Evolutionary conservation across 371 early-diverging fungal species (phyloP).

Genomic region (Saksenaea vasiformis): DNA sequence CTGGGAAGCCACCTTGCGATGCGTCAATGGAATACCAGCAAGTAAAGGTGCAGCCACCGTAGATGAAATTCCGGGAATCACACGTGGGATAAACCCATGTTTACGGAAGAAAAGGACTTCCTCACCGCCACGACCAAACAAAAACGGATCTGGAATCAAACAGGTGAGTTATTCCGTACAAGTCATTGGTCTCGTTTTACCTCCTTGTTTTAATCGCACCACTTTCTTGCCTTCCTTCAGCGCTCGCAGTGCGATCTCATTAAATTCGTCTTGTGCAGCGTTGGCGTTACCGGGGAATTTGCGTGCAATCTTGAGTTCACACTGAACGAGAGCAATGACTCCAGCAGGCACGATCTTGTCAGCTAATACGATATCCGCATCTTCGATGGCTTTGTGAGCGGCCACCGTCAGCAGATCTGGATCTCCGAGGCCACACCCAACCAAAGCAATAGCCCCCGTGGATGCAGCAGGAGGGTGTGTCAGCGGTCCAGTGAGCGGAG

Average conservation of each 20-base stretch:
- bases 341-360: slow-evolving; percentile 82
- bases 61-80: slow-evolving; percentile 88
- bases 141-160: slow-evolving; percentile 71
- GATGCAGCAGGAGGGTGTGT: not conserved
- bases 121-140: slow-evolving; percentile 93
- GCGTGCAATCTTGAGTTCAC: slow-evolving; percentile 48
- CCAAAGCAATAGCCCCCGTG: slow-evolving; percentile 54
- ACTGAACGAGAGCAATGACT: slow-evolving; percentile 59
- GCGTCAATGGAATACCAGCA: slow-evolving; percentile 86
- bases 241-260: slow-evolving; percentile 65
- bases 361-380: slow-evolving; percentile 81
- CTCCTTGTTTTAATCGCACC: slow-evolving; percentile 85
- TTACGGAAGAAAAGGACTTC: slow-evolving; percentile 77
- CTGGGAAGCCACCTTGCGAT: slow-evolving; percentile 86
- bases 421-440: slow-evolving; percentile 91
- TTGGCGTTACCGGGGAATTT: slow-evolving; percentile 70
- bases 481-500: slow-evolving; percentile 9
- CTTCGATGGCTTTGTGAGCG: slow-evolving; percentile 66
- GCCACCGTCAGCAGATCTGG: slow-evolving; percentile 80
- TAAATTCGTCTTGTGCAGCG: slow-evolving; percentile 80
- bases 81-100: slow-evolving; percentile 63
- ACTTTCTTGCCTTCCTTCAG: slow-evolving; percentile 70
- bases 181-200: slow-evolving; percentile 20
- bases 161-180: not conserved
- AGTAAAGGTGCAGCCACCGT: slow-evolving; percentile 74